Evolutionary conservation across 2,329 filamentous ascomycete genomes (phyloP).

Genomic region (Parascedosporium putredinis): DNA sequence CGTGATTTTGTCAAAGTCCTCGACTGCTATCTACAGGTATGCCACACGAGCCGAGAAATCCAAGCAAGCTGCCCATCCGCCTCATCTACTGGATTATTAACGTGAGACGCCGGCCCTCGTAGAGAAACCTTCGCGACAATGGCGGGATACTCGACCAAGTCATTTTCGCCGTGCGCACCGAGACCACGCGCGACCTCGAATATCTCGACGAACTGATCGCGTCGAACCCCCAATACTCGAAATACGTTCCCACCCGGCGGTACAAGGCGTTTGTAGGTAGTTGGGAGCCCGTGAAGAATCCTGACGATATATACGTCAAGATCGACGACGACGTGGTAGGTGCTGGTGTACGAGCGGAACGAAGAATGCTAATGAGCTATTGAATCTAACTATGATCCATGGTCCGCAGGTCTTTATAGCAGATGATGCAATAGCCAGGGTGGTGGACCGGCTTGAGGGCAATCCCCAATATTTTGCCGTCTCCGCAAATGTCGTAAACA

Average conservation of each 20-base stretch:
- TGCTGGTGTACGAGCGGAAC: neutral
- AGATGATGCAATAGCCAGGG: slow-evolving; percentile 34
- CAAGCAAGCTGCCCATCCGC: slow-evolving; percentile 3
- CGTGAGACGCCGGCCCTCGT: neutral
- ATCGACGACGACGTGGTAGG: slow-evolving; percentile 28
- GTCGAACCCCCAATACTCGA: slow-evolving; percentile 26
- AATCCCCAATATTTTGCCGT: slow-evolving; percentile 40
- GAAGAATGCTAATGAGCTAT: neutral
- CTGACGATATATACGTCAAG: slow-evolving; percentile 29
- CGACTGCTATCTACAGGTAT: slow-evolving; percentile 34
- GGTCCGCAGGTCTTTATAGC: slow-evolving; percentile 23
- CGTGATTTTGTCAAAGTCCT: slow-evolving; percentile 32
- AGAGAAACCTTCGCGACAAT: slow-evolving; percentile 33
- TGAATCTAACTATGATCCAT: neutral
- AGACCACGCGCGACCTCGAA: slow-evolving; percentile 25
- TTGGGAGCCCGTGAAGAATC: slow-evolving; percentile 5
- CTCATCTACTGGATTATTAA: no score
- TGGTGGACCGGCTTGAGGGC: slow-evolving; percentile 40
- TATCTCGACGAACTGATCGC: slow-evolving; percentile 28
- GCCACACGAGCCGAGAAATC: neutral
- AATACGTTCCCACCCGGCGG: slow-evolving; percentile 21
- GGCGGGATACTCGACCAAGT: slow-evolving; percentile 34
- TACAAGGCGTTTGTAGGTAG: slow-evolving; percentile 5
- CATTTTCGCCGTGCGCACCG: slow-evolving; percentile 32
- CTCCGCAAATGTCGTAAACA: slow-evolving; percentile 47